Evolutionary conservation across 2,329 filamentous ascomycete species (phyloP).

Genomic region (Fusarium falciforme): DNA sequence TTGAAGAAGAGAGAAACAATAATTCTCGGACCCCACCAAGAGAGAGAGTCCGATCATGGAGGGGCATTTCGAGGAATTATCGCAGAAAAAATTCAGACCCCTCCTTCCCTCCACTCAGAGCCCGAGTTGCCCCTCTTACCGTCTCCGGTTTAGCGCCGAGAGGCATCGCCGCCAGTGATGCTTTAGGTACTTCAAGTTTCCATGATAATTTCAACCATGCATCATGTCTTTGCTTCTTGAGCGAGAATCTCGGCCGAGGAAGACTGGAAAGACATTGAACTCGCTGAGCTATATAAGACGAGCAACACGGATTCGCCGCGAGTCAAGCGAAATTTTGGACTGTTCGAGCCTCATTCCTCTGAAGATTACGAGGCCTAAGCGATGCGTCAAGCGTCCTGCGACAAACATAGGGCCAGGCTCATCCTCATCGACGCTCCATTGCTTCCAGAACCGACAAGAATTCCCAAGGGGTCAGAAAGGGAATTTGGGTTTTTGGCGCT

Average conservation of each 20-base stretch:
- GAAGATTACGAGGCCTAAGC: conserved; percentile 16
- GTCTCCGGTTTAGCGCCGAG: conserved; percentile 40
- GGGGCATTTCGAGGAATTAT: conserved; percentile 40
- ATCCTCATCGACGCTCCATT: neutral
- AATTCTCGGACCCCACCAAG: conserved; percentile 34
- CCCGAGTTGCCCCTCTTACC: conserved; percentile 48
- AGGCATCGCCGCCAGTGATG: neutral
- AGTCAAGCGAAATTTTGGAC: neutral
- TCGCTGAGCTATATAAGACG: neutral
- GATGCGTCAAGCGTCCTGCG: conserved; percentile 10
- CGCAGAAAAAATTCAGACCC: conserved; percentile 42
- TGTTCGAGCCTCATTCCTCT: conserved; percentile 12
- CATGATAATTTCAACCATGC: neutral
- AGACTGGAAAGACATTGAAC: too few relatives aligned
- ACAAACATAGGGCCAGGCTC: neutral
- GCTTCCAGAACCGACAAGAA: conserved; percentile 15
- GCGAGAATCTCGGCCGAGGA: neutral
- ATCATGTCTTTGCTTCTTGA: neutral
- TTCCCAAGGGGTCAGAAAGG: neutral
- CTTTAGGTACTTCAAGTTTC: neutral
- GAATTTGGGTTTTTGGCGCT: conserved; percentile 3
- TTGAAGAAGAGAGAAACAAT: conserved; percentile 22
- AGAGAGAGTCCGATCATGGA: conserved; percentile 38
- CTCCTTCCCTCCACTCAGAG: conserved; percentile 35
- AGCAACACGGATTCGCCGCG: neutral